These are phyloP conservation scores for Sporisorium iseilematis-ciliati DNA, from an alignment of 1,284 basidiomycete species.

Conservation along the genomic window DNA sequence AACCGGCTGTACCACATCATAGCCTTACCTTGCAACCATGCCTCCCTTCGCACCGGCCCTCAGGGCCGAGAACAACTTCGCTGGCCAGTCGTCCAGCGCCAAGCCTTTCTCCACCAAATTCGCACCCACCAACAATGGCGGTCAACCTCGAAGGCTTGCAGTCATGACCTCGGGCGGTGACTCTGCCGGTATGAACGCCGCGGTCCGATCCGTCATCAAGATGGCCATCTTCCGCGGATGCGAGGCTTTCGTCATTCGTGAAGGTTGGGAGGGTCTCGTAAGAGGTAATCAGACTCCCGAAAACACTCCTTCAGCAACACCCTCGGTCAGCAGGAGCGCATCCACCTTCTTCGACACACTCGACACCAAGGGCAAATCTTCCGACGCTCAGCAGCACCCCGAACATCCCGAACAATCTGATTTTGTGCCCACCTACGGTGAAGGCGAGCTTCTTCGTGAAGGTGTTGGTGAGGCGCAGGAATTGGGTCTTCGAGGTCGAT, in stretches of 20 bases:
- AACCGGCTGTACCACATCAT: too few species aligned
- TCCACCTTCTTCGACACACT: slow-evolving; percentile 42
- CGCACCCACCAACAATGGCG: slow-evolving; percentile 29
- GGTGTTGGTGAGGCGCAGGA: slow-evolving; percentile 82
- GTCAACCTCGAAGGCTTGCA: slow-evolving; percentile 73
- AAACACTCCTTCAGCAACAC: slow-evolving; percentile 41
- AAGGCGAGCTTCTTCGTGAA: slow-evolving; percentile 87
- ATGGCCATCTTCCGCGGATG: slow-evolving; percentile 75
- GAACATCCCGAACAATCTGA: slow-evolving; percentile 44
- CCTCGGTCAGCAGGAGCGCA: slow-evolving; percentile 42
- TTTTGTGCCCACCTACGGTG: slow-evolving; percentile 84
- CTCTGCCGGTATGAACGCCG: slow-evolving; percentile 78
- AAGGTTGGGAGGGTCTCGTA: slow-evolving; percentile 94
- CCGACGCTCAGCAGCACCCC: slow-evolving; percentile 8
- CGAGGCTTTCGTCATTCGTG: slow-evolving; percentile 74
- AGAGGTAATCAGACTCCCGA: slow-evolving; percentile 72
- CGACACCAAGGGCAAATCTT: slow-evolving; percentile 23
- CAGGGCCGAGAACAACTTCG: slow-evolving; percentile 35
- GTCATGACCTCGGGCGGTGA: slow-evolving; percentile 97
- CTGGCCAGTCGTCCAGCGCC: slow-evolving; percentile 18
- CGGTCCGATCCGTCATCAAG: slow-evolving; percentile 66
- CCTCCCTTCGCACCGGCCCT: slow-evolving; percentile 44
- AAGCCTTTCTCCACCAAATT: slow-evolving; percentile 33
- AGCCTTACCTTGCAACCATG: slow-evolving; percentile 13
- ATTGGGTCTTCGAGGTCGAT: slow-evolving; percentile 80